Conservation (phyloP, 441 rosid species). For the Pelargonium cotyledonis region DNA sequence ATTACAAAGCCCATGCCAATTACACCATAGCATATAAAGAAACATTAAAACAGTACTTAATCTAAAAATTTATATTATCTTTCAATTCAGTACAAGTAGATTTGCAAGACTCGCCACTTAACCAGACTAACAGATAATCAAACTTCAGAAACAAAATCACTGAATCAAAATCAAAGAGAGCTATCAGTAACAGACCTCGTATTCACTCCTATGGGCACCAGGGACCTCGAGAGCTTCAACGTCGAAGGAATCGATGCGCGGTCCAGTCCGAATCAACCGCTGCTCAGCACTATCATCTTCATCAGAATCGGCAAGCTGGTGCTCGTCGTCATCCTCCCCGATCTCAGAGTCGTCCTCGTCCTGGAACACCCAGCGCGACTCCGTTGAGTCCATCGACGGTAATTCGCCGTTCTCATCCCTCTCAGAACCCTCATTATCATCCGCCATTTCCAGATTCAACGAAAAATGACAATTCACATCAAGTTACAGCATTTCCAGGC, state of each 20-base stretch:
- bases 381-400: conserved; percentile 65
- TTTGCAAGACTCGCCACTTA: too few relatives aligned
- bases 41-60: not conserved
- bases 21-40: not conserved
- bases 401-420: conserved; percentile 45
- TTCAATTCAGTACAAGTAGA: too few relatives aligned
- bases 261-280: conserved; percentile 81
- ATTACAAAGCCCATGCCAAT: not conserved
- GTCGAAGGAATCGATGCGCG: conserved; percentile 81
- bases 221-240: conserved; percentile 96
- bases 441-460: conserved; percentile 30
- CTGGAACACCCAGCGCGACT: conserved; percentile 91
- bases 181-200: conserved; percentile 40
- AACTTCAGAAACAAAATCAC: not conserved
- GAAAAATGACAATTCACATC: not conserved
- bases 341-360: conserved; percentile 40
- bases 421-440: conserved; percentile 35
- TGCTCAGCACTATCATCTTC: conserved; percentile 69
- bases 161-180: not conserved
- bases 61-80: too few relatives aligned
- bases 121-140: not conserved
- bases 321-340: conserved; percentile 26
- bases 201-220: conserved; percentile 60
- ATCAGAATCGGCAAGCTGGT: conserved; percentile 50
- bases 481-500: not conserved